These are phyloP conservation scores for Erucastrum elatum DNA, from an alignment of 345 rosid genomes.

Conservation along the genomic window DNA sequence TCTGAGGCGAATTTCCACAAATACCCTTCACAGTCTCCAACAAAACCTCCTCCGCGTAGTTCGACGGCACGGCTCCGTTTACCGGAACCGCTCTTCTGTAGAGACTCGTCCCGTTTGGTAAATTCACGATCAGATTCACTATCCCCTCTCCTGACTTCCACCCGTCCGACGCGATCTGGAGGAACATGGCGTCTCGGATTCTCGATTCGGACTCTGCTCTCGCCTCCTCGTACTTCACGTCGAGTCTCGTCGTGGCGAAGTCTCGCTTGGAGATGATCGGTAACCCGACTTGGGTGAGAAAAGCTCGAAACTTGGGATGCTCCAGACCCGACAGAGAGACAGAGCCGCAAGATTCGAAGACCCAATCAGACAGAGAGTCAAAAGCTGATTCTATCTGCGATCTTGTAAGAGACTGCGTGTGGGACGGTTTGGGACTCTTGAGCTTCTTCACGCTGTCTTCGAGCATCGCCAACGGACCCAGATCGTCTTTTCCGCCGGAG, in stretches of 20 bases:
- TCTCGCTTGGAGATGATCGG: slow-evolving; percentile 75
- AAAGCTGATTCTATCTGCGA: slow-evolving; percentile 78
- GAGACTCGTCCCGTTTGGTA: slow-evolving; percentile 95
- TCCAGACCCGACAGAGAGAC: slow-evolving; percentile 89
- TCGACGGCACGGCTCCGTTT: slow-evolving; percentile 68
- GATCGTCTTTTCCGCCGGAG: slow-evolving; percentile 97
- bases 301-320: slow-evolving; percentile 91
- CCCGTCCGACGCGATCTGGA: slow-evolving; percentile 89
- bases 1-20: slow-evolving; percentile 81
- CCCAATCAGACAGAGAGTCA: slow-evolving; percentile 89
- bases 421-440: slow-evolving; percentile 81
- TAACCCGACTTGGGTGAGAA: slow-evolving; percentile 81
- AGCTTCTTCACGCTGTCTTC: slow-evolving; percentile 97
- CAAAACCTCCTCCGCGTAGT: slow-evolving; percentile 85
- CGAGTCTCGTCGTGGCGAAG: slow-evolving; percentile 64
- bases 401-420: slow-evolving; percentile 74
- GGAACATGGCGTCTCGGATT: slow-evolving; percentile 93
- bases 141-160: slow-evolving; percentile 65
- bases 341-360: slow-evolving; percentile 90
- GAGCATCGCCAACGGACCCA: slow-evolving; percentile 87
- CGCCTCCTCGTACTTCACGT: slow-evolving; percentile 76
- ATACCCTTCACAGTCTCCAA: slow-evolving; percentile 78
- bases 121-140: slow-evolving; percentile 79
- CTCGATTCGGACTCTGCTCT: slow-evolving; percentile 77
- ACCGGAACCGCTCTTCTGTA: slow-evolving; percentile 76